Conservation (phyloP, 2,329 filamentous ascomycete species). For the Diplocarpon mali region DNA sequence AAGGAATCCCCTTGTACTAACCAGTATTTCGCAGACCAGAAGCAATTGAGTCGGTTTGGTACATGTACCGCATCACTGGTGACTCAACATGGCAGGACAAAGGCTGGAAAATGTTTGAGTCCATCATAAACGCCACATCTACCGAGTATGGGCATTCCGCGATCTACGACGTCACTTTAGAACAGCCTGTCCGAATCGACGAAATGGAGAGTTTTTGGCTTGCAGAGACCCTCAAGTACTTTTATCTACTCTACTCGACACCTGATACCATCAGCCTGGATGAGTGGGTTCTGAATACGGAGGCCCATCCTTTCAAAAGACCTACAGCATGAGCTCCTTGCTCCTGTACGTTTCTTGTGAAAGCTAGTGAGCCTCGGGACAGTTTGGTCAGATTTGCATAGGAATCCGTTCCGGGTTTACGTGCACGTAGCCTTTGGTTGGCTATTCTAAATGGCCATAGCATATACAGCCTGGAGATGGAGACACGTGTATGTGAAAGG, state of each 20-base stretch:
- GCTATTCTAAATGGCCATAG: too few species aligned
- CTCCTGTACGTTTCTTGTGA: too few species aligned
- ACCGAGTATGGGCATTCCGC: slow-evolving; percentile 60
- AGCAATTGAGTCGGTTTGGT: slow-evolving; percentile 80
- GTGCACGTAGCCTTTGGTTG: too few species aligned
- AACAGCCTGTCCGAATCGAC: slow-evolving; percentile 37
- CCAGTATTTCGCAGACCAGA: slow-evolving; percentile 33
- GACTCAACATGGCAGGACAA: slow-evolving; percentile 64
- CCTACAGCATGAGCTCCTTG: slow-evolving; percentile 8
- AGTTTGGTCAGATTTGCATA: too few species aligned
- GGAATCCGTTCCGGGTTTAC: too few species aligned
- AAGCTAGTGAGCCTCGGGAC: too few species aligned
- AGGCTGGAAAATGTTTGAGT: slow-evolving; percentile 77
- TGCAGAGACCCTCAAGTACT: slow-evolving; percentile 87
- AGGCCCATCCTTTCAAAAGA: slow-evolving; percentile 29
- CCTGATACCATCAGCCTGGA: slow-evolving; percentile 52
- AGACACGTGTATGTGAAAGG: too few species aligned
- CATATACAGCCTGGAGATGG: too few species aligned
- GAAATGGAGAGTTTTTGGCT: slow-evolving; percentile 86
- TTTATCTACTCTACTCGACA: slow-evolving; percentile 69
- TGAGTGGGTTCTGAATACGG: slow-evolving; percentile 48
- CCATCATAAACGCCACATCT: slow-evolving; percentile 54
- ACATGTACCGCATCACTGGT: slow-evolving; percentile 83
- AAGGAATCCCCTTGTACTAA: neutral
- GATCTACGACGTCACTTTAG: slow-evolving; percentile 49